Conservation (phyloP, 2,329 filamentous ascomycete species). For the Beauveria asiatica region DNA sequence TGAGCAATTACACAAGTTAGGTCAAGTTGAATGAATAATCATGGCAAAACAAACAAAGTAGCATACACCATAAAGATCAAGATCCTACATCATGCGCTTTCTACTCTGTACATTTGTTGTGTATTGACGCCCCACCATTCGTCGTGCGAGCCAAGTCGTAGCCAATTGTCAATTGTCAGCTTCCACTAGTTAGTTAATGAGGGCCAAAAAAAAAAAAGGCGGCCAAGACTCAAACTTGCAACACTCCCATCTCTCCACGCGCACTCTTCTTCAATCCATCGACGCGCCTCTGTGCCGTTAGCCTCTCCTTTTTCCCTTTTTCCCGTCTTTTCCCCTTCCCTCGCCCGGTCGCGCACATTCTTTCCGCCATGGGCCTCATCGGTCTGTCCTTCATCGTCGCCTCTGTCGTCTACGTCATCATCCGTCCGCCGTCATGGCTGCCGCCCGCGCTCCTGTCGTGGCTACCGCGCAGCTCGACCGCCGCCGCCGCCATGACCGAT, state of each 20-base stretch:
- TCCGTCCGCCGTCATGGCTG: constrained; percentile 45
- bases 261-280: neutral
- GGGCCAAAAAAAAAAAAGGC: neutral
- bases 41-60: no score
- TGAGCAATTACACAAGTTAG: no score
- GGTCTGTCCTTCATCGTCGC: constrained; percentile 55
- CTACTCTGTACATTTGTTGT: no score
- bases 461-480: neutral
- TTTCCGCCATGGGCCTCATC: constrained; percentile 42
- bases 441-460: constrained; percentile 14
- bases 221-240: no score
- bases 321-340: neutral
- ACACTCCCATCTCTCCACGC: no score
- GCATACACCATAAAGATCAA: no score
- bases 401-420: constrained; percentile 48
- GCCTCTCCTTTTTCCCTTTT: neutral
- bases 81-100: no score
- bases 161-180: neutral
- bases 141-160: neutral
- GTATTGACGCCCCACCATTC: neutral
- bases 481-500: neutral
- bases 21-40: no score
- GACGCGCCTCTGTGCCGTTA: constrained; percentile 5
- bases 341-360: neutral
- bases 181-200: neutral